Conservation (phyloP, 257 asterid genomes). For the Ehretia macrophylla region DNA sequence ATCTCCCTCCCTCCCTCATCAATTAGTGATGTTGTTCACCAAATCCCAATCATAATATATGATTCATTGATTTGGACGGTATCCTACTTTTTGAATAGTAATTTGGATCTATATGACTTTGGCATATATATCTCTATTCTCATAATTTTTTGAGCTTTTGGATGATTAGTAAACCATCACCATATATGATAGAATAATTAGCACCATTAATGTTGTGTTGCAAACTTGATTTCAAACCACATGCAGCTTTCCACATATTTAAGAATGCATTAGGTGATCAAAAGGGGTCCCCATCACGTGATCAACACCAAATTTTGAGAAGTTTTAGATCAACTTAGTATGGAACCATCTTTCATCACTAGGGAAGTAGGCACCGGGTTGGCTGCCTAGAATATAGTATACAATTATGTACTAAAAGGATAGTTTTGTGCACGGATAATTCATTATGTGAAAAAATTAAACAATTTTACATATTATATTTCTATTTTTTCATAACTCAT, state of each 20-base stretch:
- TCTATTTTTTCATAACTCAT: too few relatives aligned
- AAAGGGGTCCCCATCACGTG: slow-evolving; percentile 10
- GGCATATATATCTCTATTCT: too few relatives aligned
- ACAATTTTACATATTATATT: too few relatives aligned
- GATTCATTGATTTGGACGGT: background rate
- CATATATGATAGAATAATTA: slow-evolving; percentile 26
- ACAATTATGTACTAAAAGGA: too few relatives aligned
- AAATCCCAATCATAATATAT: too few relatives aligned
- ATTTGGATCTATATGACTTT: slow-evolving; percentile 9
- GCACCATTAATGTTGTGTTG: slow-evolving; percentile 11
- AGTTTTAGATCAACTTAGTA: too few relatives aligned
- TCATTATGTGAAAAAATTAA: too few relatives aligned
- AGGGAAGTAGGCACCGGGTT: too few relatives aligned
- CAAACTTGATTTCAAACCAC: slow-evolving; percentile 12
- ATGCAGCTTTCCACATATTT: slow-evolving; percentile 2
- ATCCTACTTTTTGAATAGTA: slow-evolving; percentile 5
- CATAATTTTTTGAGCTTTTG: slow-evolving; percentile 8
- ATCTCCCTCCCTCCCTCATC: slow-evolving; percentile 15
- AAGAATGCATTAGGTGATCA: slow-evolving; percentile 17
- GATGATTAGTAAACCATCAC: slow-evolving; percentile 16
- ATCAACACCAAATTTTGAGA: background rate
- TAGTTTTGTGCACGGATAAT: too few relatives aligned
- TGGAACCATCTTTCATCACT: too few relatives aligned
- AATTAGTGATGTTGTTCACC: too few relatives aligned
- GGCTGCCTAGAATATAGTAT: too few relatives aligned